Evolutionary conservation across 2,329 filamentous ascomycete genomes (phyloP), one percentile per base, ranked within the genome.

Genomic region (Penicillium sp.): DNA sequence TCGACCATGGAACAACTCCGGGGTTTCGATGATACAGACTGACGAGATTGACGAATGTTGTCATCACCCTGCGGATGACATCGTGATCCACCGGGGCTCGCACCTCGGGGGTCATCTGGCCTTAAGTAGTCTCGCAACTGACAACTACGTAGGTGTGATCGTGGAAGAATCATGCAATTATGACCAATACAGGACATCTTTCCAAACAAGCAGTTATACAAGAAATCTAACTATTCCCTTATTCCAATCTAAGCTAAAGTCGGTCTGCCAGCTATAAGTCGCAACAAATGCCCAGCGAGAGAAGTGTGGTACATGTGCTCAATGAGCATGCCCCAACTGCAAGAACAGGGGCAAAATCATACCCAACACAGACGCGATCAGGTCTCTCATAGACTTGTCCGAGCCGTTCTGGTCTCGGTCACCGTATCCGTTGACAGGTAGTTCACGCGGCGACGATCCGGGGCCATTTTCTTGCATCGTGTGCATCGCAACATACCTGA

Each of bases 401-500:
- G 70, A 62, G 55, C 68, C 68, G 18, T 56, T 52, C 11, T 61
- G 61, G 22, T 75, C 74, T 43, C 75, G 67, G 47, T 78, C 75
- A 18, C 69, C 64, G 53, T 77, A 77, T 43, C 76, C 76, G 55
- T 77, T 78, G n/a, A 60, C 59, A 45, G 69, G 65, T 14, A 66
- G 51, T 34, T 75, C 70, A 10, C 70, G 71, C 11, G 68, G 57
- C 5, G 61, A 49, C 5, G 65, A 64, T 31, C 64, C 67, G 18
- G 69, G 64, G n/a, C 70, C 70, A 49, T 75, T 77, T 67, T 96
- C 92, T 69, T 95, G 90, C 91, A 97, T 96, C 1, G 92, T 92
- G 69, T 99, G 94, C 92, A 97, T 97, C 1, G 94, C 94, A 41
- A 99, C 94, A 68, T 97, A 96, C 64, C 91, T 95, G 59, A 13